Evolutionary conservation across 768 basidiomycete genomes (phyloP).

Genomic region (Daedaleopsis sinensis): DNA sequence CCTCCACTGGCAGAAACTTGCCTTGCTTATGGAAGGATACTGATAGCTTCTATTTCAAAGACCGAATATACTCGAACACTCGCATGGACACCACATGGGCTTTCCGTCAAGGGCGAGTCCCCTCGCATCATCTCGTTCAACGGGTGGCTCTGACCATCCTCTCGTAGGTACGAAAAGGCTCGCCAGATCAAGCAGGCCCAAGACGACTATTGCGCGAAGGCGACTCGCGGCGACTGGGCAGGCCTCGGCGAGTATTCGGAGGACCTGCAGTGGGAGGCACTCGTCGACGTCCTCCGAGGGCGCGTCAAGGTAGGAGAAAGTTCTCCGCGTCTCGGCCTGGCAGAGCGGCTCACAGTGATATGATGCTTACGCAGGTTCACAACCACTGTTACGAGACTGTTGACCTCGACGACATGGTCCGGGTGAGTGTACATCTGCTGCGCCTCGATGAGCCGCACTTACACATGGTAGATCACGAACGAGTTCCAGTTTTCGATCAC

Average conservation of each 20-base stretch:
- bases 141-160: no score
- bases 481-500: slow-evolving; percentile 87
- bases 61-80: slow-evolving; percentile 35
- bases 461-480: slow-evolving; percentile 88
- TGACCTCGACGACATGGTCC: slow-evolving; percentile 54
- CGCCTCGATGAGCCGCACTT: no score
- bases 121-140: no score
- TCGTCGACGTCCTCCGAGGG: slow-evolving; percentile 79
- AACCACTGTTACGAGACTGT: slow-evolving; percentile 67
- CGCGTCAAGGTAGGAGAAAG: slow-evolving; percentile 60
- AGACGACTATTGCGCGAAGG: slow-evolving; percentile 65
- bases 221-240: slow-evolving; percentile 48
- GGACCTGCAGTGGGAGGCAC: slow-evolving; percentile 75
- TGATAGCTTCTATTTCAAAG: neutral
- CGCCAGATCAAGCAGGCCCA: slow-evolving; percentile 66
- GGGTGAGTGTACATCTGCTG: slow-evolving; percentile 25
- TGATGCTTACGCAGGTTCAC: slow-evolving; percentile 42
- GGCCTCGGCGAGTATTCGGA: slow-evolving; percentile 63
- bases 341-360: neutral
- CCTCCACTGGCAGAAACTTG: neutral
- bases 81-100: slow-evolving; percentile 73
- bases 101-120: slow-evolving; percentile 56
- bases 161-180: slow-evolving; percentile 58
- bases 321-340: neutral
- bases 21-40: neutral